Base-by-base conservation (phyloP, 176 grass and related monocot species). In the Eremochloa ophiuroides region DNA sequence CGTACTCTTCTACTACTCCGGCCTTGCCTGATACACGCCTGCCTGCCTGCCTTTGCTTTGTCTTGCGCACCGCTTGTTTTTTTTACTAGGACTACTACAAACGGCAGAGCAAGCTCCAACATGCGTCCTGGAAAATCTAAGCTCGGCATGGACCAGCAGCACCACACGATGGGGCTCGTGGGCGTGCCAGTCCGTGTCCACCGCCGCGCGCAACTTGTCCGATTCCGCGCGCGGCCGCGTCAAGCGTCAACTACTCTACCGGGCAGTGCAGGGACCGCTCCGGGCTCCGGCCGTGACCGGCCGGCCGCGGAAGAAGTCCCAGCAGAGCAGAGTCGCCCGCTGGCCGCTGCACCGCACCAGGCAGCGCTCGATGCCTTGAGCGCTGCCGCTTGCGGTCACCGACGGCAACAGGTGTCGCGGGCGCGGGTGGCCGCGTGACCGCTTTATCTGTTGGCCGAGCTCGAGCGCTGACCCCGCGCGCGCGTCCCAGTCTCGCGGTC, bases 261-360 rank as follows among this genome's bases (percentile, higher is more conserved):
- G 41, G 41, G 42, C 69, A 43, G 25, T 26, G 5, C 51, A 58
- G 23, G 67, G 3, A 25, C 44, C 16, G 63, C 63, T 30, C n/a
- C n/a, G n/a, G n/a, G n/a, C n/a, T n/a, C n/a, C n/a, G n/a, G n/a
- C n/a, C n/a, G n/a, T n/a, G n/a, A n/a, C n/a, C n/a, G n/a, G 29
- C 68, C 53, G 26, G 56, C 62, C 40, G 66, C 55, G 63, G 75
- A 56, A 73, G 67, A 75, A 72, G 34, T 35, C 66, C 83, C 20
- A 40, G n/a, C n/a, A n/a, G n/a, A n/a, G n/a, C n/a, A n/a, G 66
- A 26, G 42, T 62, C 42, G 41, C 63, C 75, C 41, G 6, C n/a
- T n/a, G n/a, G n/a, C n/a, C n/a, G n/a, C n/a, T n/a, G n/a, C n/a
- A n/a, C n/a, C n/a, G n/a, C n/a, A n/a, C n/a, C n/a, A n/a, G n/a